Conservation (phyloP, 139 green algal species). For the Ettlia oleoabundans region DNA sequence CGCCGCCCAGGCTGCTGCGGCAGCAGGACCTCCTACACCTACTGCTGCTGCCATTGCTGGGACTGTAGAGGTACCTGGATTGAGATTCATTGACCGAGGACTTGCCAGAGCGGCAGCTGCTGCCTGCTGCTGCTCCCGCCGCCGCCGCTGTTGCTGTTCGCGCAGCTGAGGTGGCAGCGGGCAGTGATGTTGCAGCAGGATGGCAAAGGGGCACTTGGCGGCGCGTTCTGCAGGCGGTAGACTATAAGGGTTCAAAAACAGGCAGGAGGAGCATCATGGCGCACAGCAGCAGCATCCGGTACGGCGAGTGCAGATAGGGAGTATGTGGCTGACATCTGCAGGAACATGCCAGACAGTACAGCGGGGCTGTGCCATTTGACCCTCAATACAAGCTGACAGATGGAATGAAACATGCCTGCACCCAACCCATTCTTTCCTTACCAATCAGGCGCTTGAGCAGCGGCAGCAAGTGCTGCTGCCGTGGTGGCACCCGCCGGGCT, state of each 20-base stretch:
- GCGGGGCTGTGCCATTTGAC: too few species aligned
- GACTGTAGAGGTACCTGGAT: too few species aligned
- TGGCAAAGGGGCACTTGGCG: constrained; percentile 57
- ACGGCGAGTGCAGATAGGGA: too few species aligned
- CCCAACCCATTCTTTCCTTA: not conserved
- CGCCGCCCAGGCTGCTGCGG: not conserved
- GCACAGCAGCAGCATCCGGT: too few species aligned
- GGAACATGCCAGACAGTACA: too few species aligned
- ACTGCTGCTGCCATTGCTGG: not conserved
- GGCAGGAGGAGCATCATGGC: too few species aligned
- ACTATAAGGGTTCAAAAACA: not conserved
- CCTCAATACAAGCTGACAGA: too few species aligned
- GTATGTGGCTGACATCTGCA: too few species aligned
- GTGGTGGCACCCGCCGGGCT: constrained; percentile 22
- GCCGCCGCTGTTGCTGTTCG: not conserved
- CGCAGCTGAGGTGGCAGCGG: constrained; percentile 64
- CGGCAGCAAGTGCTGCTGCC: constrained; percentile 34
- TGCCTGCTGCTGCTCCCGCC: not conserved
- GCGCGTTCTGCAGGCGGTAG: constrained; percentile 36
- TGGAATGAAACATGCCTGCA: too few species aligned
- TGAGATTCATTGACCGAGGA: too few species aligned
- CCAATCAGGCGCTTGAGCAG: constrained; percentile 34
- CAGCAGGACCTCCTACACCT: not conserved
- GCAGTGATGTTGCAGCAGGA: constrained; percentile 78
- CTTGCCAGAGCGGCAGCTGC: not conserved